phyloP scores from a whole-genome alignment of 805 yeast genomes.

The Zygotorulaspora sp. region DNA sequence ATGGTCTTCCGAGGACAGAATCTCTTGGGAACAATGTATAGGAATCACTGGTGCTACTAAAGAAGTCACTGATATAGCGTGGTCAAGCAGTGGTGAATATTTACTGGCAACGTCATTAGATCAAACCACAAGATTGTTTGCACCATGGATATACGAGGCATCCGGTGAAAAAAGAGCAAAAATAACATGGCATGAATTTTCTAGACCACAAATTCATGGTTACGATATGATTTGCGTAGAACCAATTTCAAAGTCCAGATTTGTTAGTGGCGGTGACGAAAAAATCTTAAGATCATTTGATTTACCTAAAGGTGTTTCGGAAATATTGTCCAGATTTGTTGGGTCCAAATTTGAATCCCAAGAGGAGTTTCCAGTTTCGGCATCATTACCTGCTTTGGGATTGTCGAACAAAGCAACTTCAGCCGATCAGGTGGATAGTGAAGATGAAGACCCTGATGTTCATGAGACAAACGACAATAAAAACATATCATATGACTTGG shows the following conservation, averaged over 20 bases:
- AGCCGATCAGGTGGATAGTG: slow-evolving; percentile 43
- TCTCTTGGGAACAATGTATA: slow-evolving; percentile 42
- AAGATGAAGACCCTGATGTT: slow-evolving; percentile 30
- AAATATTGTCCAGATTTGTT: slow-evolving; percentile 52
- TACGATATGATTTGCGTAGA: slow-evolving; percentile 87
- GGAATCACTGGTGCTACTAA: slow-evolving; percentile 75
- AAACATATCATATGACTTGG: slow-evolving; percentile 44
- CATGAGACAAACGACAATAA: slow-evolving; percentile 35
- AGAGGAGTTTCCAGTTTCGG: slow-evolving; percentile 63
- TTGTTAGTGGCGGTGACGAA: slow-evolving; percentile 95
- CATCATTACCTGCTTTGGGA: slow-evolving; percentile 89
- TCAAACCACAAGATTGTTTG: slow-evolving; percentile 84
- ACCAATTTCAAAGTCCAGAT: slow-evolving; percentile 53
- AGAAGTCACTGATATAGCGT: slow-evolving; percentile 71
- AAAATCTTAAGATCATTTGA: slow-evolving; percentile 85
- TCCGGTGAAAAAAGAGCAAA: slow-evolving; percentile 31
- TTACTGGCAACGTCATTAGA: slow-evolving; percentile 78
- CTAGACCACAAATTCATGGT: slow-evolving; percentile 97
- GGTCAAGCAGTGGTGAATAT: slow-evolving; percentile 66
- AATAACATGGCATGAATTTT: slow-evolving; percentile 79
- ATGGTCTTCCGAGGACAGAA: slow-evolving; percentile 47
- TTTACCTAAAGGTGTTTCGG: slow-evolving; percentile 75
- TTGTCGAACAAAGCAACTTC: slow-evolving; percentile 83
- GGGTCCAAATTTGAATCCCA: slow-evolving; percentile 37
- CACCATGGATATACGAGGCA: slow-evolving; percentile 48